Percentiles rank a stretch among this genome's conserved stretches.
Conservation (phyloP, 352 stramenopile species). For the Globisporangium perplexum region DNA sequence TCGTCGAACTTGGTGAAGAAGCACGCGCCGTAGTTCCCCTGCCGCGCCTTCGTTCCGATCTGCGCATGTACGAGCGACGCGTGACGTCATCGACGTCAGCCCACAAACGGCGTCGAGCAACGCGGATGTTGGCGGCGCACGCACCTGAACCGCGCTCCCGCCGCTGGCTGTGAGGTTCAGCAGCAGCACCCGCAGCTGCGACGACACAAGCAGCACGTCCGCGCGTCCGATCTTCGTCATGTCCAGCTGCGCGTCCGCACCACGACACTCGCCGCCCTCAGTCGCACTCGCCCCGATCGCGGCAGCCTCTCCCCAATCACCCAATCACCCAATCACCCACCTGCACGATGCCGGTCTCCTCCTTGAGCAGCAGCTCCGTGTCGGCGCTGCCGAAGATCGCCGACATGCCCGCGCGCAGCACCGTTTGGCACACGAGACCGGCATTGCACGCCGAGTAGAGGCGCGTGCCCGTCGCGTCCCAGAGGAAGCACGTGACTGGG, state of each 20-base stretch:
- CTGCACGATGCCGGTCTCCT: slow-evolving; percentile 84
- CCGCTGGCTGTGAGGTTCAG: slow-evolving; percentile 68
- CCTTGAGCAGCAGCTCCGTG: slow-evolving; percentile 81
- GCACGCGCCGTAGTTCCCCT: slow-evolving; percentile 78
- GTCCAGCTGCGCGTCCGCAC: slow-evolving; percentile 35
- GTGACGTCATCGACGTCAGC: no score
- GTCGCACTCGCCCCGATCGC: slow-evolving; percentile 13
- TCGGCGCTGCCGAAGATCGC: slow-evolving; percentile 78
- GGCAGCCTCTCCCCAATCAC: background rate
- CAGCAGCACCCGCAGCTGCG: slow-evolving; percentile 70
- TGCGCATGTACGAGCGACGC: no score
- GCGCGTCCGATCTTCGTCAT: slow-evolving; percentile 39
- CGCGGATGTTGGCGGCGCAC: no score
- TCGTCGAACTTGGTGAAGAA: slow-evolving; percentile 66
- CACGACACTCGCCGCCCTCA: slow-evolving; percentile 32
- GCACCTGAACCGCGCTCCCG: slow-evolving; percentile 58
- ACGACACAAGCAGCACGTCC: slow-evolving; percentile 81
- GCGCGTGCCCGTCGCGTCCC: slow-evolving; percentile 57
- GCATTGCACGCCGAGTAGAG: slow-evolving; percentile 83
- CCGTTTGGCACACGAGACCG: slow-evolving; percentile 71
- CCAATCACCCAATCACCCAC: slow-evolving; percentile 16
- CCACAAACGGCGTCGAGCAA: no score
- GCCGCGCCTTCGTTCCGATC: slow-evolving; percentile 77
- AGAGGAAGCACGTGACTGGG: slow-evolving; percentile 76
- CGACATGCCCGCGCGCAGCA: slow-evolving; percentile 72